Evolutionary conservation across 768 basidiomycete genomes (phyloP).

Genomic region (Hygrocybe punicea): DNA sequence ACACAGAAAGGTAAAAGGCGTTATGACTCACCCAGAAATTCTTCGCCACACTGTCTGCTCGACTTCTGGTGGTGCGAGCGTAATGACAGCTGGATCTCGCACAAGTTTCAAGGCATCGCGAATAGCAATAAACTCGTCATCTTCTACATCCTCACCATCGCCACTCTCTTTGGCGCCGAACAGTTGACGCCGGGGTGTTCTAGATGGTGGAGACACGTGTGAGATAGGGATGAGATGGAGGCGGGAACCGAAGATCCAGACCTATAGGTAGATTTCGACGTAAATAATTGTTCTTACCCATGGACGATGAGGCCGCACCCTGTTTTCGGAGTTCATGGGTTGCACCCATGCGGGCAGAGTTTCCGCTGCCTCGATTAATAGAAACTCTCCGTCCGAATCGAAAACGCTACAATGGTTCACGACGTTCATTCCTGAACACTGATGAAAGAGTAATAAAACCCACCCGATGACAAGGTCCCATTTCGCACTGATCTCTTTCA

Average conservation of each 20-base stretch:
- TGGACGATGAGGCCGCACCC: conserved; percentile 58
- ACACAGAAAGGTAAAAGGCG: conserved; percentile 1
- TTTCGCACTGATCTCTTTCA: conserved; percentile 68
- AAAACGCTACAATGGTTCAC: conserved; percentile 46
- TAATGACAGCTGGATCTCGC: conserved; percentile 50
- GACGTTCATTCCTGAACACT: conserved; percentile 3
- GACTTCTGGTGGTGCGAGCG: conserved; percentile 56
- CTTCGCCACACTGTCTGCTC: conserved; percentile 68
- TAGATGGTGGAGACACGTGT: conserved; percentile 65
- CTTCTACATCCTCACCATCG: conserved; percentile 51
- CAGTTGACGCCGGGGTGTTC: conserved; percentile 46
- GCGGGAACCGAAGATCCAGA: conserved; percentile 83
- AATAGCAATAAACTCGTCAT: conserved; percentile 51
- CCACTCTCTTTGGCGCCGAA: conserved; percentile 32
- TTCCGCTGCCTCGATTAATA: conserved; percentile 95
- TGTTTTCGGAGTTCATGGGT: conserved; percentile 86
- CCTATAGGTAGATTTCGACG: conserved; percentile 48
- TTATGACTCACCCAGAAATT: conserved; percentile 53
- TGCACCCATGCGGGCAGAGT: conserved; percentile 85
- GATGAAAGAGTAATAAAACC: conserved; percentile 16
- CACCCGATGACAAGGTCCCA: conserved; percentile 85
- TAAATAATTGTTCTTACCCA: conserved; percentile 35
- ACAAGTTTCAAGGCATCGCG: conserved; percentile 65
- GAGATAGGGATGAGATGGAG: conserved; percentile 85
- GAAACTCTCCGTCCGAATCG: conserved; percentile 93